Evolutionary conservation across 2,329 filamentous ascomycete species (phyloP).

Genomic region (Gnomoniopsis smithogilvyi): DNA sequence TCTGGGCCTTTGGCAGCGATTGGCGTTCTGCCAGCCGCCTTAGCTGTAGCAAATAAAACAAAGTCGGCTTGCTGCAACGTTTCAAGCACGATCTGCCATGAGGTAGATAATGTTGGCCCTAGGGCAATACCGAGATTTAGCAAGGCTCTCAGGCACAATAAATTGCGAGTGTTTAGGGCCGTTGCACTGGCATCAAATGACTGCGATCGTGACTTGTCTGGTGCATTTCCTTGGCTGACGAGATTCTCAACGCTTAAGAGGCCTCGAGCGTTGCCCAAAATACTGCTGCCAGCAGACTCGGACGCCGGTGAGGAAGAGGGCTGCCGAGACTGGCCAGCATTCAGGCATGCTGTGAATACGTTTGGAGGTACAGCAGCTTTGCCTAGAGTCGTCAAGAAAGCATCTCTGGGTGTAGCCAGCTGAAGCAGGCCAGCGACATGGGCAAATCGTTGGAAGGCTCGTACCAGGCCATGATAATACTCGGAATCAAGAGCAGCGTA

Average conservation of each 20-base stretch:
- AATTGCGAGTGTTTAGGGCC: conserved; percentile 79
- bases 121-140: conserved; percentile 95
- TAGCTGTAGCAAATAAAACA: conserved; percentile 67
- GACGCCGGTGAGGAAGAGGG: conserved; percentile 40
- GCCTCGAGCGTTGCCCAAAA: conserved; percentile 69
- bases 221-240: conserved; percentile 48
- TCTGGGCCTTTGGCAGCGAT: conserved; percentile 45
- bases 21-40: conserved; percentile 49
- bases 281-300: conserved; percentile 49
- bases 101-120: conserved; percentile 77
- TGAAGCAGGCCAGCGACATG: conserved; percentile 90
- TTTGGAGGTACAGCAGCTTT: conserved; percentile 92
- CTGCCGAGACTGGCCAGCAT: conserved; percentile 42
- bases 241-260: conserved; percentile 72
- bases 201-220: conserved; percentile 57
- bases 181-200: conserved; percentile 52
- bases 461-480: conserved; percentile 87
- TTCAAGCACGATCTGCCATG: conserved; percentile 90
- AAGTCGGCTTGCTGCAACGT: conserved; percentile 92
- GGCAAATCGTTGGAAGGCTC: conserved; percentile 91
- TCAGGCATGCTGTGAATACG: conserved; percentile 59
- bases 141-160: conserved; percentile 84
- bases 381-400: conserved; percentile 88
- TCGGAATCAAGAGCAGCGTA: conserved; percentile 90
- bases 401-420: conserved; percentile 82